Base-by-base conservation (phyloP, 768 basidiomycete genomes). In the Trametes cubensis region DNA sequence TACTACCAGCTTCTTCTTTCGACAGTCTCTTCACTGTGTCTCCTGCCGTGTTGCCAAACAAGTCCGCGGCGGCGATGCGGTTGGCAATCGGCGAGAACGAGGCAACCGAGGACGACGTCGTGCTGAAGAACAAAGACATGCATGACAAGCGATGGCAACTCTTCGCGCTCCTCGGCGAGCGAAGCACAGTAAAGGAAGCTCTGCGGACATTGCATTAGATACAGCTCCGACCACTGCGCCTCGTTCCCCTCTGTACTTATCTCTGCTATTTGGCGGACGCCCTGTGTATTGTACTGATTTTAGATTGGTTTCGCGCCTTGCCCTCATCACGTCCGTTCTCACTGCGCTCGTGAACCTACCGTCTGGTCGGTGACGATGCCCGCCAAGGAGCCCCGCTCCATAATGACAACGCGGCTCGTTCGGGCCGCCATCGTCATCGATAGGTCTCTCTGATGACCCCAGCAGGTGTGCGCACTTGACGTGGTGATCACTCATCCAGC, bases 1-100 rank as follows among this genome's bases (percentile, higher is more conserved):
- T 88, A 8, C 83, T 93, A 30, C 84, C 87, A 1, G 78, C 84
- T 2, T 81, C 88, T 3, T 85, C 90, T 17, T 90, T 94, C 64
- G 87, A 90, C 72, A 85, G 88, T 0, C 78, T 93, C 18, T 89
- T 93, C 75, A 90, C 89, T 0, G 70, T 93, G 20, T 83, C 88
- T 7, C 91, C 91, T 20, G 81, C 89, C 18, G 85, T 88, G 40
- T 78, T 93, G n/a, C 91, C 91, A 13, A 89, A 90, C 69, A 83
- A 83, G 59, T 89, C 88, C 34, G 91, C 91, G 13, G 84, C 89
- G 20, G 91, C 90, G 15, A 85, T 86, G 83, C 85, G 85, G 17
- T 78, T 92, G 20, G 82, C 86, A 10, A 70, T 82, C 47, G 83
- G 85, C 15, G 83, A 83, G 26, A 81, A 81, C 30, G 81, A 84